phyloP scores from a whole-genome alignment of 805 yeast genomes.

The Candida multigemmis region DNA sequence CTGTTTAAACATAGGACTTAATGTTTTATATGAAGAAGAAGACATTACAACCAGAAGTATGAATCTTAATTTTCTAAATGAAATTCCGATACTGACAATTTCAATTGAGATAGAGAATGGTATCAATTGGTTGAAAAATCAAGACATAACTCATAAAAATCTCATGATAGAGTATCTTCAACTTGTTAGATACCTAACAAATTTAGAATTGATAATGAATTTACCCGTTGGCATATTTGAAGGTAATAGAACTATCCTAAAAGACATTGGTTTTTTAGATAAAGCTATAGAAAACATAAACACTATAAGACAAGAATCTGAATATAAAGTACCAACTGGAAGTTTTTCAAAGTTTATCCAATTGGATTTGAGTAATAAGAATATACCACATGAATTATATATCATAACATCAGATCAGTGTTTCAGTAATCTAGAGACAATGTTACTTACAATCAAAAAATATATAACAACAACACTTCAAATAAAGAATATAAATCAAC shows the following conservation, averaged over 20 bases:
- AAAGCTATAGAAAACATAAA: constrained; percentile 8
- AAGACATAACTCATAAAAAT: constrained; percentile 7
- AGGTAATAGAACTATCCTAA: constrained; percentile 1
- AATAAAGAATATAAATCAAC: constrained; percentile 12
- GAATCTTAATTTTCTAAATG: constrained; percentile 33
- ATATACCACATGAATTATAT: constrained; percentile 26
- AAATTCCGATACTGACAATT: constrained; percentile 12
- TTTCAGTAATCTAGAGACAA: constrained; percentile 8
- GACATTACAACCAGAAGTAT: constrained; percentile 59
- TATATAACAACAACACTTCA: constrained; percentile 10
- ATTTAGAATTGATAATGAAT: constrained; percentile 5
- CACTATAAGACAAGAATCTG: not conserved
- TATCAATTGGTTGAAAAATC: constrained; percentile 17
- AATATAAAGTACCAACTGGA: constrained; percentile 10
- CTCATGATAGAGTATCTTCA: constrained; percentile 12
- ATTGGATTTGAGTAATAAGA: constrained; percentile 23
- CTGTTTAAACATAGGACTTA: constrained; percentile 37
- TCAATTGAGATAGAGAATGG: constrained; percentile 21
- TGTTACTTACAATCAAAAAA: constrained; percentile 11
- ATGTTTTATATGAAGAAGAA: constrained; percentile 68
- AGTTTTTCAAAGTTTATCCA: constrained; percentile 28
- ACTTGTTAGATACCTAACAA: constrained; percentile 17
- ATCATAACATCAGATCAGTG: constrained; percentile 12
- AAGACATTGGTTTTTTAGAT: constrained; percentile 8
- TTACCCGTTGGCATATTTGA: constrained; percentile 4